Base-by-base conservation (phyloP, 148 eudicot genomes). In the Chenopodium berlandieri region DNA sequence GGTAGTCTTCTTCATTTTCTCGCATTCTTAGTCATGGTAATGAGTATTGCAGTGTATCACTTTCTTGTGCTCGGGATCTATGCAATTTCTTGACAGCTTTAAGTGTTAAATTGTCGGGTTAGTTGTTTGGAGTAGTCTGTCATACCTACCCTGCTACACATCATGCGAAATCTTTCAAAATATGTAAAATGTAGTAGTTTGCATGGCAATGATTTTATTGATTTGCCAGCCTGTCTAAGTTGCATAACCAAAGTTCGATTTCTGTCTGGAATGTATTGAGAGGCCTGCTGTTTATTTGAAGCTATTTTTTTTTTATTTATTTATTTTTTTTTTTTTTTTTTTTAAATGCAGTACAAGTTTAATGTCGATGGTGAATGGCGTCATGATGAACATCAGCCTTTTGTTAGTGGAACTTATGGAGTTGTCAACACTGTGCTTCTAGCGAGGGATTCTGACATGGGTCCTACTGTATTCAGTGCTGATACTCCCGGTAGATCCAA, bases 301-400 rank as follows among this genome's bases (percentile, higher is more conserved):
- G 3, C 44, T 40, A 1, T 86, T 82, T 79, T 78, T 9, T 70
- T 3, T 77, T 79, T 72, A 47, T 46, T 27, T 27, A 27, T 27
- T 27, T 27, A 0, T 27, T 27, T 27, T 27, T 27, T 27, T 27
- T 27, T 27, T 0, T 86, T 82, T 79, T 75, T 9, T 73, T 3
- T 79, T 79, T 72, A 47, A 46, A 19, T 88, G 91, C 93, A 93
- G 97, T 93, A 84, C 82, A 93, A 93, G 88, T 93, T 91, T 79
- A 87, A 83, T 65, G 97, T 93, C 69, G 97, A 93, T 84, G 95
- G 97, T 66, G 93, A 91, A 86, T 91, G 94, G 94, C 89, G 89
- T 78, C 86, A 91, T 84, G 97, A 93, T 85, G 94, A 91, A 65
- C 88, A 86, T 83, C 92, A 85, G 75, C 93, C 87, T 48, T 84